Conservation (phyloP, 805 yeast species). For the Lachancea quebecensis region DNA sequence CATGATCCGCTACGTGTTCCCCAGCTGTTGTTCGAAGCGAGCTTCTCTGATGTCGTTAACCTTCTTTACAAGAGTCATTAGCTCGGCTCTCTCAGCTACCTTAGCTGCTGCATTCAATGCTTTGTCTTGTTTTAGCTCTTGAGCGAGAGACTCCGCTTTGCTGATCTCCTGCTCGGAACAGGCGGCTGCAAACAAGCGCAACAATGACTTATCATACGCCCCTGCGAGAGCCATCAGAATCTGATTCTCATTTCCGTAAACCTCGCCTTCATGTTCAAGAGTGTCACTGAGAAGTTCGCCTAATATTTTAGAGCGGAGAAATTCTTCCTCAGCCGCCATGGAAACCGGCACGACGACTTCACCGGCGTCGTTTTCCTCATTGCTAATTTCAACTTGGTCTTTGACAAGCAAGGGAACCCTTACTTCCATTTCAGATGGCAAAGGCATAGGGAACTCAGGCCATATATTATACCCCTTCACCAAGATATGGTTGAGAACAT, state of each 20-base stretch:
- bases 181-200: conserved; percentile 65
- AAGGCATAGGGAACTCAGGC: conserved; percentile 79
- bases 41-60: conserved; percentile 49
- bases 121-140: conserved; percentile 64
- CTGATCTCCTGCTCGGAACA: conserved; percentile 59
- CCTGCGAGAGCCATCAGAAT: conserved; percentile 47
- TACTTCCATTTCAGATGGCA: conserved; percentile 73
- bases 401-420: conserved; percentile 50
- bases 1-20: conserved; percentile 9
- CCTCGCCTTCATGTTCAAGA: conserved; percentile 37
- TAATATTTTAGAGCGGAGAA: conserved; percentile 52
- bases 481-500: conserved; percentile 65
- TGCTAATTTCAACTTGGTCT: conserved; percentile 25
- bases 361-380: conserved; percentile 17
- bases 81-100: conserved; percentile 69
- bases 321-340: conserved; percentile 52
- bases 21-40: conserved; percentile 23
- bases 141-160: conserved; percentile 65
- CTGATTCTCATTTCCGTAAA: conserved; percentile 43
- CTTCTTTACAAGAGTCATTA: conserved; percentile 45
- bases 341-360: conserved; percentile 25
- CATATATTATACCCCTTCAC: conserved; percentile 58
- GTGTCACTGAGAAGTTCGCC: conserved; percentile 60
- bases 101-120: conserved; percentile 79
- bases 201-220: conserved; percentile 66